These are phyloP conservation scores for Kwoniella shandongensis DNA, from an alignment of 768 basidiomycete genomes.

Conservation along the genomic window DNA sequence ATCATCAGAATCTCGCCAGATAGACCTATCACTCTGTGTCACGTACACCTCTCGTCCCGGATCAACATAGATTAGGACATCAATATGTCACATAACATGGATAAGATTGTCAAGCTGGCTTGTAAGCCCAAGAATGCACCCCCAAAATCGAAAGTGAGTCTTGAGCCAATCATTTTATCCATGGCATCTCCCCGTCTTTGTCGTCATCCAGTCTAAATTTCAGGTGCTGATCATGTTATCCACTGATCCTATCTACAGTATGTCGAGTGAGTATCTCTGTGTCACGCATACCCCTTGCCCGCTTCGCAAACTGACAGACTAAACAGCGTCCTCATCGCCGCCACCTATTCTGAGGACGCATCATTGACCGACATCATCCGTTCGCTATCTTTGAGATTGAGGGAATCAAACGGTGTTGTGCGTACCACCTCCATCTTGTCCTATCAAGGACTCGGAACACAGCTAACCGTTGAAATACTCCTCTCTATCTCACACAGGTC, in stretches of 20 bases:
- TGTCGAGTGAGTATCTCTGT: conserved; percentile 64
- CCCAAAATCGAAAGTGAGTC: conserved; percentile 85
- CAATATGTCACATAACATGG: conserved; percentile 45
- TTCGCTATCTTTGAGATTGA: conserved; percentile 75
- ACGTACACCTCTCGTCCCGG: neutral
- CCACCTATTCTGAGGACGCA: conserved; percentile 95
- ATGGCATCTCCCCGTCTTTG: neutral
- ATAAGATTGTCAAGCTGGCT: conserved; percentile 85
- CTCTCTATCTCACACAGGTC: conserved; percentile 59
- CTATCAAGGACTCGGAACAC: neutral
- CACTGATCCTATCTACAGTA: no score
- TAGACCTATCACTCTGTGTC: neutral
- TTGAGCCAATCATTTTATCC: no score
- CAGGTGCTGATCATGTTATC: no score
- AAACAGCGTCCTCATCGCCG: conserved; percentile 75
- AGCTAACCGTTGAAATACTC: neutral
- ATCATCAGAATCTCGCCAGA: no score
- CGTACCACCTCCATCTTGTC: conserved; percentile 43
- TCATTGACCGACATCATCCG: conserved; percentile 89
- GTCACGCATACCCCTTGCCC: neutral
- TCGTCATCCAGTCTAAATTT: no score
- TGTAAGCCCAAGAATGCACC: conserved; percentile 96
- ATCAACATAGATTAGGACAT: neutral
- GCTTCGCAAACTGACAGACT: neutral
- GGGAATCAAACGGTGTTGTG: conserved; percentile 89